Conservation (phyloP, 768 basidiomycete species). For the Podaxis mareebaensis region DNA sequence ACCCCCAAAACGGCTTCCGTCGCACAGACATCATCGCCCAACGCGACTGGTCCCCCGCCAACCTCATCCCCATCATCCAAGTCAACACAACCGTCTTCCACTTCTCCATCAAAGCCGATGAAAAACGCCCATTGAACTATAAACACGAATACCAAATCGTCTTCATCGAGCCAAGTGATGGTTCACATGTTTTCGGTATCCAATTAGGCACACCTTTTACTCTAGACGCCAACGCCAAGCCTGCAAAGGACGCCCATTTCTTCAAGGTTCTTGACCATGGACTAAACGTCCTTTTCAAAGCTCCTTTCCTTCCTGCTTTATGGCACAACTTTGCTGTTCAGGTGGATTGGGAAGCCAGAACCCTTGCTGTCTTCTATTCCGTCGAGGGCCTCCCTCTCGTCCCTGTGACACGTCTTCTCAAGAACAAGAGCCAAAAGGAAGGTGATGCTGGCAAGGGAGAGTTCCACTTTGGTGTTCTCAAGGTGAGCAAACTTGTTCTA, state of each 20-base stretch:
- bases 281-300: slow-evolving; percentile 47
- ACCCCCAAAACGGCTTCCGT: slow-evolving; percentile 56
- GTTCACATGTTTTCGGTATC: slow-evolving; percentile 58
- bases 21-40: slow-evolving; percentile 61
- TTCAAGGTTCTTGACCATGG: slow-evolving; percentile 61
- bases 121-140: slow-evolving; percentile 46
- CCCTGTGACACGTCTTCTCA: slow-evolving; percentile 41
- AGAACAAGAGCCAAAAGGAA: slow-evolving; percentile 39
- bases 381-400: slow-evolving; percentile 35
- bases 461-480: slow-evolving; percentile 61
- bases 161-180: slow-evolving; percentile 62
- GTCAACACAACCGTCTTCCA: slow-evolving; percentile 46
- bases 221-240: slow-evolving; percentile 44
- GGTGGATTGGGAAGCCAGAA: slow-evolving; percentile 54
- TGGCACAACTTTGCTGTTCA: slow-evolving; percentile 67
- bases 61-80: slow-evolving; percentile 42
- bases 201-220: slow-evolving; percentile 64
- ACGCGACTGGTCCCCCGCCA: slow-evolving; percentile 35
- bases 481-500: slow-evolving; percentile 35
- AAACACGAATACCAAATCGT: slow-evolving; percentile 64
- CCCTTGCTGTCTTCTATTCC: slow-evolving; percentile 55
- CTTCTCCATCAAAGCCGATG: slow-evolving; percentile 41
- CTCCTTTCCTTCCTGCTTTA: slow-evolving; percentile 38
- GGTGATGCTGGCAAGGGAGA: slow-evolving; percentile 56
- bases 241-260: slow-evolving; percentile 42